Base-by-base conservation (phyloP, 371 early-diverging fungal genomes). In the Syncephalis plumigaleata region DNA sequence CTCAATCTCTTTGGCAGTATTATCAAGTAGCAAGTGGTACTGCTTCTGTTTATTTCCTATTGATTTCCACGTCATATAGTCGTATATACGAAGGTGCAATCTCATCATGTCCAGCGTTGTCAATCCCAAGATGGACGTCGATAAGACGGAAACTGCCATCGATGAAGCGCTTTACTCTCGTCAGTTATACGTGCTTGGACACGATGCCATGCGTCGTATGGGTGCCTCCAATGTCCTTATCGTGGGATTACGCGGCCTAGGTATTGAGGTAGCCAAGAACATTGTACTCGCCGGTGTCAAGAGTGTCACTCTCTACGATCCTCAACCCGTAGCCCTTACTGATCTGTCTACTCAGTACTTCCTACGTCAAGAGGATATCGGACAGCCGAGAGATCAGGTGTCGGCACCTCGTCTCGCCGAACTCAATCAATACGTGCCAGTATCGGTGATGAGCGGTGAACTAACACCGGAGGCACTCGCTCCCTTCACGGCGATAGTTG, bases 201-300 rank as follows among this genome's bases (percentile, higher is more conserved):
- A 91, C 61, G 98, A 98, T 50, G 99, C 99, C 51, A 99, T 99
- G 99, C 76, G 86, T 57, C 91, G 90, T 67, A 98, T 99, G 98
- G 79, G 90, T 61, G 64, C 67, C 43, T 90, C 94, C 48, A 90
- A 93, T 64, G 93, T 99, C 18, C 75, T 99, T 36, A 81, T 99
- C 46, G 71, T 98, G 36, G 99, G 99, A 11, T 62, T 98, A 42
- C 85, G 87, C 57, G 98, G 98, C 39, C 79, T 98, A 51, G 99
- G 99, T 50, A 84, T 92, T 43, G 99, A 99, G 69, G 89, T 99
- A 52, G 92, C 97, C 58, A 99, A 99, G 66, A 99, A 99, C 67
- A 79, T 99, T 42, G 77, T 93, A 55, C 77, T 99, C 24, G 98
- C 99, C 45, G 99, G 99, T 51, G 95, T 99, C 52, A 95, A 94